Evolutionary conservation across 2,329 filamentous ascomycete genomes (phyloP), one percentile per base, ranked within the genome.

Genomic region (Lachnellula willkommii): DNA sequence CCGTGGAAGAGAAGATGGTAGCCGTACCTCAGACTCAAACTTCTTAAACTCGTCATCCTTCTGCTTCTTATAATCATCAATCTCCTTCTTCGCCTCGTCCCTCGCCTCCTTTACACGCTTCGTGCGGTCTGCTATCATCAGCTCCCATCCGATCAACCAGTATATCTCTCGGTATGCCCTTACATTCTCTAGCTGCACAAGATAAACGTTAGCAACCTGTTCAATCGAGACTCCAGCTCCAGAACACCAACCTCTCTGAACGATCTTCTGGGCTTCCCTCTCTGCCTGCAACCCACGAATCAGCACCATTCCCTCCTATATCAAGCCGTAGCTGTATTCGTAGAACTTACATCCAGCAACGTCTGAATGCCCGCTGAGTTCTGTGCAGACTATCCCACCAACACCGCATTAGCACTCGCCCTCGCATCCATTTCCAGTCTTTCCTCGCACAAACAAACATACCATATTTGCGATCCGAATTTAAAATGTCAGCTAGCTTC

Each of bases 301-400:
- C 64, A 78, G 73, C 71, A 68, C 59, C 47, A 14, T 39, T 17
- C 42, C 36, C 24, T 32, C 52, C 49, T 37, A 36, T 39, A 52
- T 54, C 37, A 7, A 42, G 39, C 9, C 39, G 17, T 17, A 20
- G 15, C 39, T 8, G 17, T 42, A 7, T 42, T 42, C 39, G 39
- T 11, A 42, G 39, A 51, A 67, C 88, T 69, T 88, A 99, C 94
- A 77, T 97, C 94, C 77, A 99, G 90, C 71, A 99, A 86, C 72
- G 93, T 97, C 78, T 97, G 93, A 73, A 99, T 99, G 75, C 94
- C 94, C 70, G 90, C 87, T 65, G 94, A 97, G 80, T 97, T 97
- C 79, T 97, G 94, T 72, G 93, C 94, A 73, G 94, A 94, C 93
- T 97, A 70, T 67, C 46, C 12, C 46, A 35, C 26, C 36, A 46